Base-by-base conservation (phyloP, 345 rosid species). In the Populus ilicifolia region DNA sequence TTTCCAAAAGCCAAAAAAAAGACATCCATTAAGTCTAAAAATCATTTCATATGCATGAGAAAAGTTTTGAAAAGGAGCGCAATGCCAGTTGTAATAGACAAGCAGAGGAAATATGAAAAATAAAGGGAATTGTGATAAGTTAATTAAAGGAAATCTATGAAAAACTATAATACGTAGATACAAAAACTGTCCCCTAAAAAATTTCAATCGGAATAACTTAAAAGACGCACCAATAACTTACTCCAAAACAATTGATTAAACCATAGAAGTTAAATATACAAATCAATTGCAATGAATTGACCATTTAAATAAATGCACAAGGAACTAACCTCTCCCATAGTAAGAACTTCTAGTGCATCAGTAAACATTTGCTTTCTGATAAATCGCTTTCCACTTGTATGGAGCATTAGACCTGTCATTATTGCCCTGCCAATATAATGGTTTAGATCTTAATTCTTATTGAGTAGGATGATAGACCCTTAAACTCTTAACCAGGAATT, bases 341-440 rank as follows among this genome's bases (percentile, higher is more conserved):
- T 84, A 65, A 96, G 98, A 75, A 92, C 94, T 87, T 96, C 97
- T 46, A 93, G 25, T 35, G 98, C 99, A 84, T 96, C 98, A 69
- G 84, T 77, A 78, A 84, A 92, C 92, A 83, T 84, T 59, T 86
- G 84, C 77, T 61, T 89, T 78, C 66, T 85, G 11, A 96, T 87
- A 52, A 93, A 79, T 43, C 84, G 86, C 83, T 95, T 95, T 25
- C 86, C 98, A 79, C 87, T 92, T 23, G 93, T 83, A 73, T 96
- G 97, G 76, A 96, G 90, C 93, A 93, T 91, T 85, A 96, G 86
- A 69, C 97, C 99, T 93, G 89, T 93, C 98, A 93, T 92, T 70
- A 89, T 86, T 10, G 96, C 94, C 83, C 99, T 93, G 83, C 79
- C 69, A 71, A 83, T 0, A 77, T 35, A 36, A 27, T 20, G 66